These are phyloP conservation scores for Phoma herbarum DNA, from an alignment of 2,329 filamentous ascomycete genomes.

Conservation along the genomic window DNA sequence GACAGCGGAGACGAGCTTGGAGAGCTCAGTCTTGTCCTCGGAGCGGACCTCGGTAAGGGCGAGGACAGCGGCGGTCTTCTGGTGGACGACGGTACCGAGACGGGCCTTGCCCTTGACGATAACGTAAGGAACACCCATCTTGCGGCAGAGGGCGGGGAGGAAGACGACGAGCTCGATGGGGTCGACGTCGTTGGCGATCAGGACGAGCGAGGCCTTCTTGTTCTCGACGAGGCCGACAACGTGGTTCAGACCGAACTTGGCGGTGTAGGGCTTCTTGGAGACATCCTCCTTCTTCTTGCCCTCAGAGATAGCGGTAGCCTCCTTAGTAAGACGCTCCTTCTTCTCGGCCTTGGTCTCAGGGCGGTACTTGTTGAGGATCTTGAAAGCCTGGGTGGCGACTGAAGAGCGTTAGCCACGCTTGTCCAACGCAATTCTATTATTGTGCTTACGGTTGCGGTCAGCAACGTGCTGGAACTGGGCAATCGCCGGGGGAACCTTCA, in stretches of 20 bases:
- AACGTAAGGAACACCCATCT: slow-evolving; percentile 98
- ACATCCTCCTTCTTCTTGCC: slow-evolving; percentile 99
- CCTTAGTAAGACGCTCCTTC: slow-evolving; percentile 98
- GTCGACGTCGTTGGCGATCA: slow-evolving; percentile 99
- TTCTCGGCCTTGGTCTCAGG: slow-evolving; percentile 99
- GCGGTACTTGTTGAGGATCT: slow-evolving; percentile 99
- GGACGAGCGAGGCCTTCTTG: slow-evolving; percentile 98
- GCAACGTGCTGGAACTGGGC: slow-evolving; percentile 98
- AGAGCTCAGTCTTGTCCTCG: slow-evolving; percentile 98
- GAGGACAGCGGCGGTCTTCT: slow-evolving; percentile 98
- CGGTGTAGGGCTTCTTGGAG: slow-evolving; percentile 98
- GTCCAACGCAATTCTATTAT: slow-evolving; percentile 58
- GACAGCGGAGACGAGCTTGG: slow-evolving; percentile 94
- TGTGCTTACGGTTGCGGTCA: slow-evolving; percentile 50
- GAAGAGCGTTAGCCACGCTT: slow-evolving; percentile 56
- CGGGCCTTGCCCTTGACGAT: slow-evolving; percentile 99
- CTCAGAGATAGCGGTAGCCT: slow-evolving; percentile 96
- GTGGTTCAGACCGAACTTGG: slow-evolving; percentile 99
- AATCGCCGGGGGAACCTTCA: slow-evolving; percentile 98
- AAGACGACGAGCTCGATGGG: slow-evolving; percentile 99
- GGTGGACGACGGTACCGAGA: slow-evolving; percentile 98
- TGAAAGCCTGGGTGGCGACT: slow-evolving; percentile 92
- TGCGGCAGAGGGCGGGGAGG: slow-evolving; percentile 98
- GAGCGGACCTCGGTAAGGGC: slow-evolving; percentile 95
- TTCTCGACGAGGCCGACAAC: slow-evolving; percentile 72